Conservation (phyloP, 768 basidiomycete species). For the Boletus vinaceobasis region DNA sequence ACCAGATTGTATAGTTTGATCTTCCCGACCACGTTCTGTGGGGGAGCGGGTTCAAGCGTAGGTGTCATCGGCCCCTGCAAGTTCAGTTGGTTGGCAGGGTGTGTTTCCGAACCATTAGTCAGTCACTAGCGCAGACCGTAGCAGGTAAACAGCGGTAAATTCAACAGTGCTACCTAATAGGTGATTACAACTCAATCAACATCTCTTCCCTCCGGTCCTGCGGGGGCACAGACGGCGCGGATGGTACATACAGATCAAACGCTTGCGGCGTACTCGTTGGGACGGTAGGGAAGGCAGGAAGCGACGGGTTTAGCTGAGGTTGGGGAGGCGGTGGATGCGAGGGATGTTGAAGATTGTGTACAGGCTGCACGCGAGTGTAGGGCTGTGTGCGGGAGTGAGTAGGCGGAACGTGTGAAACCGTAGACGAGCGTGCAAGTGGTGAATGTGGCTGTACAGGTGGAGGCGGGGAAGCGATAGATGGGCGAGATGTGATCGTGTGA, state of each 20-base stretch:
- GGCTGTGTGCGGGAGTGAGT: slow-evolving; percentile 4
- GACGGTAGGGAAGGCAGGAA: slow-evolving; percentile 64
- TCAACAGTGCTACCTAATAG: neutral
- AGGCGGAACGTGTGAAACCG: slow-evolving; percentile 20
- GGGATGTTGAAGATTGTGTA: slow-evolving; percentile 4
- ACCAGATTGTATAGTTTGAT: neutral
- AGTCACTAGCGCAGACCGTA: neutral
- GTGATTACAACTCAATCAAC: slow-evolving; percentile 40
- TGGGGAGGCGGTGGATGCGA: slow-evolving; percentile 11
- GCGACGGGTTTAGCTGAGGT: slow-evolving; percentile 21
- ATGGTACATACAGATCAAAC: slow-evolving; percentile 47
- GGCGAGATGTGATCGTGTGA: slow-evolving; percentile 27
- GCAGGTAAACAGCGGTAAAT: neutral
- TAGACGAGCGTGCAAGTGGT: slow-evolving; percentile 22
- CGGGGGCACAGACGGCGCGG: slow-evolving; percentile 44
- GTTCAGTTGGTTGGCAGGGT: neutral
- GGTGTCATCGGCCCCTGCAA: neutral
- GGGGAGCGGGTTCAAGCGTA: neutral
- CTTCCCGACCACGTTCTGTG: neutral
- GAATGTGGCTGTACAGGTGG: slow-evolving; percentile 10
- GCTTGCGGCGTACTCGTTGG: slow-evolving; percentile 58
- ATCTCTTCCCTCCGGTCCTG: slow-evolving; percentile 63
- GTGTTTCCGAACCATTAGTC: neutral
- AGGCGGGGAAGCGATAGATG: slow-evolving; percentile 14
- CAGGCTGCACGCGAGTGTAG: slow-evolving; percentile 2